Evolutionary conservation across 768 basidiomycete species (phyloP), one percentile per base, ranked within the genome.

Genomic region (Tulasnella calospora): DNA sequence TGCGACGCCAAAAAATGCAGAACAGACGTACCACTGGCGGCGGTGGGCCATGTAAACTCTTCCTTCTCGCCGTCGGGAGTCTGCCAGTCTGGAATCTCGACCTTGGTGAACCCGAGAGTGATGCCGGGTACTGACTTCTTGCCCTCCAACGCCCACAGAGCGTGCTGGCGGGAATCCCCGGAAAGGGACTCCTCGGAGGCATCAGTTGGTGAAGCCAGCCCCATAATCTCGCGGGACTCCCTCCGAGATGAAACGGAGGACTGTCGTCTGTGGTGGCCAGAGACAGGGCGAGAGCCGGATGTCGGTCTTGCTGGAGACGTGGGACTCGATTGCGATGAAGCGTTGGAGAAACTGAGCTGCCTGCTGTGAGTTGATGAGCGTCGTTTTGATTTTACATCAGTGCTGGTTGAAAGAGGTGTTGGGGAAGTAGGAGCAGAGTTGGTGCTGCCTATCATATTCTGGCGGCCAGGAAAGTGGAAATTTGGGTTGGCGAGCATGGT

Each of bases 141-240:
- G 72, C 95, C 95, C 85, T 97, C 95, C 70, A 97, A 88, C 17
- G 94, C 92, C 89, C 89, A 92, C 61, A 96, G 89, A 12, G 95
- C 95, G 38, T 92, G 89, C 27, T 92, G 90, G 51, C 94, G 91
- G 51, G 94, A 88, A 23, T 94, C 94, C 81, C 93, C 92, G 44
- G 33, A 74, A 47, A 35, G 55, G 73, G 73, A 41, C 44, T 76
- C 75, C 81, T 92, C 85, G 81, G 90, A 90, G 82, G 92, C 90
- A 41, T 94, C 91, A 1, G 61, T 90, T 87, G 36, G 86, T 85
- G 1, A 67, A 17, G 89, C 23, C 17, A 94, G 89, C 36, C 94
- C 94, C 93, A 97, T 96, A 82, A 97, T 86, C 82, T 96, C 95
- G 23, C 94, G 92, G 27, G 94, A 95, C 86, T 97, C 95, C 81